Base-by-base conservation (phyloP, 208 protist genomes). In the Angomonas ambiguus region DNA sequence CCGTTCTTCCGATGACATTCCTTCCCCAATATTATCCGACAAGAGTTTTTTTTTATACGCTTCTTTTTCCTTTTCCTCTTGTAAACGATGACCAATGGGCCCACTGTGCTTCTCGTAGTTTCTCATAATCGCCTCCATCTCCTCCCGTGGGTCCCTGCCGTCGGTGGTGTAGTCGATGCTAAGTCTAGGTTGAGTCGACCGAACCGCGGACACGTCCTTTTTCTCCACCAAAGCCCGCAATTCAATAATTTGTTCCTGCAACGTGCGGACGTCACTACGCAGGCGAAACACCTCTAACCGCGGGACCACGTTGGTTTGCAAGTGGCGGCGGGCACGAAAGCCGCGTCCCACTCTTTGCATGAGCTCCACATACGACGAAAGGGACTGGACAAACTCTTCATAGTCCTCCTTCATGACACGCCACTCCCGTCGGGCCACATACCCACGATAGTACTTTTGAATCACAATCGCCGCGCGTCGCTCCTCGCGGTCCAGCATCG, bases 401-500 rank as follows among this genome's bases (percentile, higher is more conserved):
- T 85, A 92, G 65, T 59, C 48, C 51, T 49, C 66, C 42, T 76
- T 66, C 4, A 86, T 65, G 18, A 65, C 51, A 4, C 74, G 51
- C 74, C 83, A 88, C 48, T 78, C 49, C 30, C 67, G 76, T 4
- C 90, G 73, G 27, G 76, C 90, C 3, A 60, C 27, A 67, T 86
- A 80, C 25, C 83, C 87, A 58, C 90, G 82, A 69, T 84, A 93
- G 67, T 87, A 55, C 6, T 80, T 80, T 72, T 96, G 90, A 57
- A 96, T 93, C 30, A 75, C 79, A 2, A 85, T 32, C 16, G 87
- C 90, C 1, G 90, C 87, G 2, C 71, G 73, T 8, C 70, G 69
- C 68, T 79, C 76, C 69, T 81, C 76, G 13, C 74, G 74, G 22
- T 67, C 67, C 13, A 72, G 48, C 60, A 93, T 79, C 20, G 57